phyloP scores from a whole-genome alignment of 768 basidiomycete genomes.

The Mycena kentingensis region DNA sequence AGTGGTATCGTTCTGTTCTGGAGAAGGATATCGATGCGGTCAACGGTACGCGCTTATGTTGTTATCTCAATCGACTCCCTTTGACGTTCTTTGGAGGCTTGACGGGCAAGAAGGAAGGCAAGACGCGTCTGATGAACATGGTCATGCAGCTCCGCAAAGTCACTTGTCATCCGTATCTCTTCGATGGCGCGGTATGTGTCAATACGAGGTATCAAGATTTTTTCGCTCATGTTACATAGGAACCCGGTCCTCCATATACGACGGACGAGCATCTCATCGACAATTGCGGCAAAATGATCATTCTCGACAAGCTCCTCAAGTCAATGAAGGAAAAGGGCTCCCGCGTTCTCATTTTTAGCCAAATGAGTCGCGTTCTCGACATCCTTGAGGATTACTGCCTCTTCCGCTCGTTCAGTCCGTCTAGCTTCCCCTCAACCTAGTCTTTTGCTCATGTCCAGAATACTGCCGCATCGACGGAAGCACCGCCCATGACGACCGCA shows the following conservation, averaged over 20 bases:
- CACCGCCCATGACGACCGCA: slow-evolving; percentile 96
- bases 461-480: slow-evolving; percentile 97
- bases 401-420: slow-evolving; percentile 84
- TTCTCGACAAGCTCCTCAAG: slow-evolving; percentile 88
- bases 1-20: slow-evolving; percentile 94
- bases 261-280: slow-evolving; percentile 96
- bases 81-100: slow-evolving; percentile 50
- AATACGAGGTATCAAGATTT: background rate
- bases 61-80: slow-evolving; percentile 18
- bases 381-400: slow-evolving; percentile 97
- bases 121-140: slow-evolving; percentile 96
- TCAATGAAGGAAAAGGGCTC: slow-evolving; percentile 93
- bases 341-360: slow-evolving; percentile 94
- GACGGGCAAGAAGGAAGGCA: slow-evolving; percentile 97
- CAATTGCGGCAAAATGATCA: slow-evolving; percentile 96
- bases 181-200: slow-evolving; percentile 75
- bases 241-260: slow-evolving; percentile 97
- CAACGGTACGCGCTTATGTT: too few species aligned
- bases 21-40: slow-evolving; percentile 99
- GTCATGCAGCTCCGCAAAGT: slow-evolving; percentile 85
- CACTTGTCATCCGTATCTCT: background rate
- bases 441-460: slow-evolving; percentile 46
- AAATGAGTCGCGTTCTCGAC: slow-evolving; percentile 99
- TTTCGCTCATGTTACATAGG: slow-evolving; percentile 43
- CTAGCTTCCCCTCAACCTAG: background rate